Conservation (phyloP, 306 rosid genomes). For the Vigna mungo region DNA sequence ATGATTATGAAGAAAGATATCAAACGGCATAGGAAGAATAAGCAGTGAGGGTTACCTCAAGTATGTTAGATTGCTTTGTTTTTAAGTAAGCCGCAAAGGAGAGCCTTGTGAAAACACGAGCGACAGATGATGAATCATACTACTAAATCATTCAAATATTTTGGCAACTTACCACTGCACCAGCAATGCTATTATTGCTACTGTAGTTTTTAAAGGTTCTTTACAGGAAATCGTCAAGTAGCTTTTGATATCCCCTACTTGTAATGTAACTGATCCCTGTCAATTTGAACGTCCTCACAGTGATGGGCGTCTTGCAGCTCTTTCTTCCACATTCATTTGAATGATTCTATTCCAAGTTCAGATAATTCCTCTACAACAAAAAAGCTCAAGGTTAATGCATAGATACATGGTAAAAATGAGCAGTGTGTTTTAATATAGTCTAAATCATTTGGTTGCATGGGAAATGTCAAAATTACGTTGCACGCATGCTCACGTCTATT, state of each 20-base stretch:
- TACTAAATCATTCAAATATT: neutral
- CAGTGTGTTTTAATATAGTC: conserved; percentile 1
- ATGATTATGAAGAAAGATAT: neutral
- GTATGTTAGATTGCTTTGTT: conserved; percentile 21
- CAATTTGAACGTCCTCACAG: conserved; percentile 10
- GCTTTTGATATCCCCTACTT: conserved; percentile 19
- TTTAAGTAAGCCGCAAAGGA: conserved; percentile 18
- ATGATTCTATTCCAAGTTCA: conserved; percentile 37
- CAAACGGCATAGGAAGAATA: neutral
- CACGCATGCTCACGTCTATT: neutral
- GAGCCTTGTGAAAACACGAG: conserved; percentile 33
- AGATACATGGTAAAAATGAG: neutral
- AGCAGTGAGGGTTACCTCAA: neutral
- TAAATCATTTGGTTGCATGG: conserved; percentile 17
- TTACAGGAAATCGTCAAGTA: conserved; percentile 12
- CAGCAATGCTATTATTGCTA: conserved; percentile 37
- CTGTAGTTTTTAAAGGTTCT: conserved; percentile 21
- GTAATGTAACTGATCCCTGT: conserved; percentile 15
- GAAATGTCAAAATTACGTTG: conserved; percentile 11
- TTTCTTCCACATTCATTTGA: conserved; percentile 37
- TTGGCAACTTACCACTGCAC: conserved; percentile 11
- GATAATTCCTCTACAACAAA: conserved; percentile 52
- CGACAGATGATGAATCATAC: conserved; percentile 11
- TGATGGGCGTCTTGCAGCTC: conserved; percentile 20
- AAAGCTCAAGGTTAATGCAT: conserved; percentile 28